Evolutionary conservation across 441 rosid species (phyloP), one percentile per base, ranked within the genome.

Genomic region (Pelargonium cotyledonis): DNA sequence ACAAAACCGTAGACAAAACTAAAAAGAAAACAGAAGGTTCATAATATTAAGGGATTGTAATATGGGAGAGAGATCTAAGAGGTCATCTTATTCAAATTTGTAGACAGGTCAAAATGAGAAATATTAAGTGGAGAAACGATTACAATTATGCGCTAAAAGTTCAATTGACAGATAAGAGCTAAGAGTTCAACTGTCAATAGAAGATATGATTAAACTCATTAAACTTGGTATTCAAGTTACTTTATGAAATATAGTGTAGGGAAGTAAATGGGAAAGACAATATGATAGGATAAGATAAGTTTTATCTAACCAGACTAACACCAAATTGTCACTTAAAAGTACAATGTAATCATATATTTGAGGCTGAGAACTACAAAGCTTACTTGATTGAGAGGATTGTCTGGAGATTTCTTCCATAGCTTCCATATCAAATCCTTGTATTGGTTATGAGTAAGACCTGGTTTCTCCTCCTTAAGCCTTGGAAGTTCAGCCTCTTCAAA

Each of bases 351-450:
- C 15, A 57, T 14, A 55, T 41, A 16, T 63, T 8, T 58, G 53
- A 65, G 40, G 31, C 65, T 63, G 65, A 69, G 21, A 43, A 49
- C 19, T 53, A 65, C 23, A 31, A 40, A 15, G 18, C 53, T 18
- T 60, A 83, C 99, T 92, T 91, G 96, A 81, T 95, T 95, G 66
- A 91, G 96, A 65, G 97, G 99, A 75, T 95, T 95, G 75, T 95
- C 99, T 0, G 97, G 96, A 65, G 99, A 95, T 80, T 95, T 95
- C 86, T 95, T 95, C 97, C 99, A 95, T 68, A 90, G 76, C 82
- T 95, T 95, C 99, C 99, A 95, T 78, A 95, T 81, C 90, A 95
- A 76, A 81, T 88, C 99, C 83, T 88, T 95, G 86, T 95, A 95
- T 71, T 95, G 99, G 47, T 73, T 91, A 76, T 90, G 99, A 49